A percentile compares a stretch with the other conserved stretches of the same genome.
phyloP scores from a whole-genome alignment of 2,329 filamentous ascomycete species.

The Ophiocordyceps camponoti-rufipedis region DNA sequence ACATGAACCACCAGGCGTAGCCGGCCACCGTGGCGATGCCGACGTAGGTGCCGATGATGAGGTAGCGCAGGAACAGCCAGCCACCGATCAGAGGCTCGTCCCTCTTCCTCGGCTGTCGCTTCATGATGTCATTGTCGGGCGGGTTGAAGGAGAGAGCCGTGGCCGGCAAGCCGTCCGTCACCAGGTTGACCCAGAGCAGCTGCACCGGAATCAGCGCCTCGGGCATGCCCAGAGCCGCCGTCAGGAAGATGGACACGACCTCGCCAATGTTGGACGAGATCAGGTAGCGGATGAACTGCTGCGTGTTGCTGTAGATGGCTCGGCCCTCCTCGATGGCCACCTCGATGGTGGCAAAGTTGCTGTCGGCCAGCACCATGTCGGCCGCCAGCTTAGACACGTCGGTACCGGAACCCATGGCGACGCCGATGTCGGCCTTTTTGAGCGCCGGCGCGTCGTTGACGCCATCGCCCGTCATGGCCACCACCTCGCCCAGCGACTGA shows the following conservation, averaged over 20 bases:
- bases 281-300: conserved; percentile 97
- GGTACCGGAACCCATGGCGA: conserved; percentile 96
- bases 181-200: conserved; percentile 95
- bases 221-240: conserved; percentile 89
- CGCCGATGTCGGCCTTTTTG: conserved; percentile 97
- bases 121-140: conserved; percentile 97
- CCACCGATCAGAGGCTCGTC: conserved; percentile 84
- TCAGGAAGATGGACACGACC: conserved; percentile 97
- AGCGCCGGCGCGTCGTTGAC: conserved; percentile 95
- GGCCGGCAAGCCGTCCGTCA: conserved; percentile 90
- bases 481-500: conserved; percentile 81
- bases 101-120: conserved; percentile 71
- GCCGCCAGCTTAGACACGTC: conserved; percentile 93
- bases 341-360: conserved; percentile 98
- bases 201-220: conserved; percentile 95
- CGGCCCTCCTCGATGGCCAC: conserved; percentile 91
- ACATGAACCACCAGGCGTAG: conserved; percentile 99
- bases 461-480: conserved; percentile 97
- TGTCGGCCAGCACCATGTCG: conserved; percentile 96
- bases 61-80: conserved; percentile 95
- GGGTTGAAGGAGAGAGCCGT: conserved; percentile 97
- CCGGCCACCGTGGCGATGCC: conserved; percentile 88
- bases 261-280: conserved; percentile 99
- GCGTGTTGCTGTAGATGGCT: conserved; percentile 98
- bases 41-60: conserved; percentile 91